Base-by-base conservation (phyloP, 2,329 filamentous ascomycete genomes). In the Lecanosticta acicola region DNA sequence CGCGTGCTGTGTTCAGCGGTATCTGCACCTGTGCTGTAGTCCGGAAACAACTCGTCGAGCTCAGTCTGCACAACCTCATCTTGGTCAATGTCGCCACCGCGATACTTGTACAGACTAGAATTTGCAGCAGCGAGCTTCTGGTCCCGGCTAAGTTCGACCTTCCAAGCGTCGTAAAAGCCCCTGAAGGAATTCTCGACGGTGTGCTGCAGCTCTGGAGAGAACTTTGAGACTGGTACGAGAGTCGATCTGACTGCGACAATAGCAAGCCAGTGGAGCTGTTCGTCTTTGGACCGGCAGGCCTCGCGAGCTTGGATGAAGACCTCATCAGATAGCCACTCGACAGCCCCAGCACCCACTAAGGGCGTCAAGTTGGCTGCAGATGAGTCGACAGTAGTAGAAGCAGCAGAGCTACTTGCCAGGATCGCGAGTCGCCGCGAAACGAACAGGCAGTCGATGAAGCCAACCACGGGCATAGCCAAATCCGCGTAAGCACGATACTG, bases 401-500 rank as follows among this genome's bases (percentile, higher is more conserved):
- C n/a, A 11, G 20, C 24, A 13, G n/a, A 3, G 17, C 11, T 2
- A 5, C 14, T 2, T 8, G 39, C 42, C 39, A 36, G 33, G 14
- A 17, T 17, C 3, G 48, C 39, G 2, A 64, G 46, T 19, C 48
- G 35, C 13, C 50, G 50, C 5, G 54, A 50, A 4, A 61, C 44
- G 7, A 56, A 80, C 8, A 97, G 71, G 56, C 87, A 87, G 47
- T 85, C 81, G 35, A 97, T 72, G 53, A 96, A 85, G 42, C 85
- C 87, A 36, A 88, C 75, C 9, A 88, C 77, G 3, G 88, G 90
- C 36, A 79, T 74, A 0, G 85, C 86, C 56, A 97, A 79, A 61
- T 98, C 93, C 50, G 88, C 86, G 59, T 96, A 97, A 11, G 81
- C 81, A 32, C 81, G 77, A 61, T 89, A 94, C 29, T 81, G 76